phyloP scores from a whole-genome alignment of 257 asterid genomes.

The Verbascum thapsus region DNA sequence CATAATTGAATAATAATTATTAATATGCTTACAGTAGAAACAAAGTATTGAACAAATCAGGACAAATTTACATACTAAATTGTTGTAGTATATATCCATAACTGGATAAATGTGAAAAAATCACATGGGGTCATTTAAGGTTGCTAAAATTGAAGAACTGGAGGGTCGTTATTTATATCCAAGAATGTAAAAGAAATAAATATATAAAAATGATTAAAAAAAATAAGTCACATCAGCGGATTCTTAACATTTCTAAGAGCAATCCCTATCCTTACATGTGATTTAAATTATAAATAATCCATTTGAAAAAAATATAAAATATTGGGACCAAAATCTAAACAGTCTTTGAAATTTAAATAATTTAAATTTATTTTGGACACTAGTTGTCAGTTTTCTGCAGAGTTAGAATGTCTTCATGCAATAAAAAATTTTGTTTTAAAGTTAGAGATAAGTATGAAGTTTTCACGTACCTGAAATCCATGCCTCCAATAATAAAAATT shows the following conservation, averaged over 20 bases:
- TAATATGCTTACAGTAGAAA: constrained; percentile 29
- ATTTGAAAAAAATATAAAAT: not conserved
- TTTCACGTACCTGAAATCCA: no score
- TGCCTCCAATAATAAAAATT: no score
- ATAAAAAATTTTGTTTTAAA: no score
- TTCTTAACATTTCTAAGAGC: constrained; percentile 28
- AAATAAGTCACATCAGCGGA: constrained; percentile 38
- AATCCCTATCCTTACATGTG: constrained; percentile 33
- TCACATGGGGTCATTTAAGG: constrained; percentile 63
- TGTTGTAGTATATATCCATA: constrained; percentile 23
- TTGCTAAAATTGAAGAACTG: constrained; percentile 44
- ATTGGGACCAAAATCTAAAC: constrained; percentile 39
- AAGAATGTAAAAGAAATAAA: not conserved
- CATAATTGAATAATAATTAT: not conserved
- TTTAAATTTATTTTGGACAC: constrained; percentile 22
- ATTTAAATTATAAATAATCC: constrained; percentile 15
- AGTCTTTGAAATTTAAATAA: constrained; percentile 16
- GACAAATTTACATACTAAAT: constrained; percentile 22
- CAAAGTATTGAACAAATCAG: not conserved
- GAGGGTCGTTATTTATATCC: constrained; percentile 1
- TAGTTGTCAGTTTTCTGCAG: no score
- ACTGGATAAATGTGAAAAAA: constrained; percentile 40
- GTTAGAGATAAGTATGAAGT: not conserved
- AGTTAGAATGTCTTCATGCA: constrained; percentile 39
- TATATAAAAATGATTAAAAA: no score